These are phyloP conservation scores for Sporothrix phasma DNA, from an alignment of 2,329 filamentous ascomycete genomes.

Conservation along the genomic window DNA sequence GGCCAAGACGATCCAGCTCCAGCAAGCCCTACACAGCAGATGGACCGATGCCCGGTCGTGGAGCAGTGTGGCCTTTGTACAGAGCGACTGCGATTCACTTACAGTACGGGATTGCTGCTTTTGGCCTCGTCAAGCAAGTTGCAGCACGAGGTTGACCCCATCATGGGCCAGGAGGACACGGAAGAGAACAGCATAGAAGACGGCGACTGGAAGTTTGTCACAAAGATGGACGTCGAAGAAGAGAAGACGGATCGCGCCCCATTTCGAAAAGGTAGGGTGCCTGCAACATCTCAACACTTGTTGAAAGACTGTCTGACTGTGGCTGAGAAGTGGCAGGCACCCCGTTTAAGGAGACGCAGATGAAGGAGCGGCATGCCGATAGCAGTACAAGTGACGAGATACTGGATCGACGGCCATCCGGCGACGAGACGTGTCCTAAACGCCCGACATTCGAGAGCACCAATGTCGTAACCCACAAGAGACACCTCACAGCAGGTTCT, in stretches of 20 bases:
- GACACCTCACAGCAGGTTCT: neutral
- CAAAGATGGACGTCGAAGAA: neutral
- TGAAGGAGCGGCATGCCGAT: too few relatives aligned
- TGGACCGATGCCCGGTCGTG: too few relatives aligned
- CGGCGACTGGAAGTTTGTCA: neutral
- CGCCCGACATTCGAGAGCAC: too few relatives aligned
- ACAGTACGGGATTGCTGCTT: neutral
- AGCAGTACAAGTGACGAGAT: too few relatives aligned
- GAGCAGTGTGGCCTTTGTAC: neutral
- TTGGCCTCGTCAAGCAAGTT: neutral
- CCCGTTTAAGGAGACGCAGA: too few relatives aligned
- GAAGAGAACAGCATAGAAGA: neutral
- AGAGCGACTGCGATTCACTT: neutral
- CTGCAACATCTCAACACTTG: too few relatives aligned
- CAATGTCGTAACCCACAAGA: neutral
- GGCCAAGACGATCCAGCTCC: neutral
- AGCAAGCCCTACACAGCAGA: neutral
- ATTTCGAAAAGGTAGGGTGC: too few relatives aligned
- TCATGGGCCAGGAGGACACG: neutral
- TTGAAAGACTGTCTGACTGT: too few relatives aligned
- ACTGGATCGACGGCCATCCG: too few relatives aligned
- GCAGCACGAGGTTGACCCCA: neutral
- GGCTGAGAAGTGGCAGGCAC: too few relatives aligned
- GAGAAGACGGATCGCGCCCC: neutral
- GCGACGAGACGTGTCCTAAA: too few relatives aligned